phyloP scores from a whole-genome alignment of 23 red algal genomes.

The Agarophyton chilense region DNA sequence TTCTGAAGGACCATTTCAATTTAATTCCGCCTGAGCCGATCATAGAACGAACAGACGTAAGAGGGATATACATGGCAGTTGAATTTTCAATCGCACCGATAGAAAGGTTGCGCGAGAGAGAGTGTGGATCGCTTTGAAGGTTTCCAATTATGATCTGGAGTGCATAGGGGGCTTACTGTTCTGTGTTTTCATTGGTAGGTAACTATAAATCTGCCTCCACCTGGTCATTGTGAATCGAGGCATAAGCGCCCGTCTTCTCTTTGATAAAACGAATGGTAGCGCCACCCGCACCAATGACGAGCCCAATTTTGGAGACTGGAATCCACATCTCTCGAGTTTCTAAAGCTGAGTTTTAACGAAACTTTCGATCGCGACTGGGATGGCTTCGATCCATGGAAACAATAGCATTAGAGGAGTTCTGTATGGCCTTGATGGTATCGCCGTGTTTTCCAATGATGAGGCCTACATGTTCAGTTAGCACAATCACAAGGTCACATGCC shows the following conservation, averaged over 20 bases:
- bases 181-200: slow-evolving; percentile 58
- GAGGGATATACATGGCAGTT: slow-evolving; percentile 68
- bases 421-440: slow-evolving; percentile 77
- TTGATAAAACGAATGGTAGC: slow-evolving; percentile 72
- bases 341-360: slow-evolving; percentile 34
- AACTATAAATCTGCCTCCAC: slow-evolving; percentile 65
- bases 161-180: slow-evolving; percentile 10
- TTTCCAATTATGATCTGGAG: slow-evolving; percentile 61
- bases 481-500: slow-evolving; percentile 30
- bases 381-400: slow-evolving; percentile 48
- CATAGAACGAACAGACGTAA: slow-evolving; percentile 57
- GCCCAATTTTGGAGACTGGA: slow-evolving; percentile 70
- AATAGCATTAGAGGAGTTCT: slow-evolving; percentile 52
- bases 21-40: slow-evolving; percentile 76
- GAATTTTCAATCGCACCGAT: not conserved
- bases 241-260: slow-evolving; percentile 64
- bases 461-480: slow-evolving; percentile 77
- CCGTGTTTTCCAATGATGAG: slow-evolving; percentile 84
- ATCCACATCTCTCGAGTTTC: slow-evolving; percentile 79
- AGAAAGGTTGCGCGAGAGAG: not conserved
- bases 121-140: slow-evolving; percentile 8
- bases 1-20: slow-evolving; percentile 60
- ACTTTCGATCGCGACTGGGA: slow-evolving; percentile 53
- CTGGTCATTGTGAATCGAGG: slow-evolving; percentile 72
- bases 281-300: slow-evolving; percentile 77